Evolutionary conservation across 2,329 filamentous ascomycete species (phyloP).

Genomic region (Sarocladium strictum): DNA sequence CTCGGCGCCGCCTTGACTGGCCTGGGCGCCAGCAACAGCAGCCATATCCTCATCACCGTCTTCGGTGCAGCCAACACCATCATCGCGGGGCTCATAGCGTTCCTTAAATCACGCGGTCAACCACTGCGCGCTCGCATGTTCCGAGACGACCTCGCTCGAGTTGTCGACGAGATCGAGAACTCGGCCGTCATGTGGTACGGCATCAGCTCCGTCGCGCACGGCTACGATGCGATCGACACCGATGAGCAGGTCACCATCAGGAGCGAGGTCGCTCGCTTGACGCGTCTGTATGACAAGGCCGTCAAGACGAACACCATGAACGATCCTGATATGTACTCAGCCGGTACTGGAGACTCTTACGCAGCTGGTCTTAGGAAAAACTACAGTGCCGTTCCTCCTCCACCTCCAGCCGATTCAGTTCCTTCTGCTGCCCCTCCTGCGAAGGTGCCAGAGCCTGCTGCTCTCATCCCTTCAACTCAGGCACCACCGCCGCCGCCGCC

Average conservation of each 20-base stretch:
- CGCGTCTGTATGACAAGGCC: conserved; percentile 17
- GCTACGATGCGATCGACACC: conserved; percentile 18
- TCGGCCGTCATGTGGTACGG: conserved; percentile 19
- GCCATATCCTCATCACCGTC: conserved; percentile 15
- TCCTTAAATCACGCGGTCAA: conserved; percentile 18
- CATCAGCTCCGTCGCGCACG: conserved; percentile 14
- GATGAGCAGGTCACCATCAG: conserved; percentile 18
- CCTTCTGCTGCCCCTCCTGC: no score
- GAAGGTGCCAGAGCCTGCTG: conserved; percentile 12
- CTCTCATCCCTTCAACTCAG: not conserved
- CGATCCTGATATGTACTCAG: conserved; percentile 17
- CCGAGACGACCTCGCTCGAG: conserved; percentile 17
- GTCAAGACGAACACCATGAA: conserved; percentile 18
- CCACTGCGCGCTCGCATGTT: conserved; percentile 17
- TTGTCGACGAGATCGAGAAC: conserved; percentile 19
- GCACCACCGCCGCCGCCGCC: conserved; percentile 6
- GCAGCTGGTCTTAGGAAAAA: conserved; percentile 14
- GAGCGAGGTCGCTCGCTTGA: conserved; percentile 17
- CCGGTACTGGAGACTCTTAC: conserved; percentile 12
- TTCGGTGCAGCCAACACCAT: conserved; percentile 19
- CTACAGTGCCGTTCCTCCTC: no score
- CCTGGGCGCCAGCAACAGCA: conserved; percentile 16
- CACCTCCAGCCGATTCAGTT: no score
- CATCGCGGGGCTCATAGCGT: conserved; percentile 17
- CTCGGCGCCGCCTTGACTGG: conserved; percentile 17